phyloP scores from a whole-genome alignment of 306 rosid genomes.

The Canavalia ensiformis region DNA sequence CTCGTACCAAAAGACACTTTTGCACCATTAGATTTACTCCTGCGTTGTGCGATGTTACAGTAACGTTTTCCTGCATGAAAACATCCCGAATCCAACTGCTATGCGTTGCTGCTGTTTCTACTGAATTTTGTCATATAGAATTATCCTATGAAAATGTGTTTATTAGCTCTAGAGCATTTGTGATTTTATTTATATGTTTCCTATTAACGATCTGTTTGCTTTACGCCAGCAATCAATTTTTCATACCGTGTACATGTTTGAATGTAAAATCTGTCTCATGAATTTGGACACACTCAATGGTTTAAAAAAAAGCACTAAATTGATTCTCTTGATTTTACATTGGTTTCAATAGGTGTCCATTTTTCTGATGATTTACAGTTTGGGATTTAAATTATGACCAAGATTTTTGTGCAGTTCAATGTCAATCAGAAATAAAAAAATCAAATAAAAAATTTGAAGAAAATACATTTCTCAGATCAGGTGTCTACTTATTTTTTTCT shows the following conservation, averaged over 20 bases:
- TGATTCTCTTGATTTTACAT: neutral
- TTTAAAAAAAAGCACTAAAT: neutral
- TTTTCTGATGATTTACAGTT: neutral
- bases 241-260: too few relatives aligned
- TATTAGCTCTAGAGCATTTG: neutral
- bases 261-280: too few relatives aligned
- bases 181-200: neutral
- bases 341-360: neutral
- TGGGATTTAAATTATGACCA: neutral
- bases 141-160: slow-evolving; percentile 16
- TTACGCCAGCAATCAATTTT: too few relatives aligned
- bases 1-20: neutral
- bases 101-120: neutral
- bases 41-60: slow-evolving; percentile 19
- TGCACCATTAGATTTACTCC: slow-evolving; percentile 4
- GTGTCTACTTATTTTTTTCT: too few relatives aligned
- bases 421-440: too few relatives aligned
- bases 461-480: too few relatives aligned
- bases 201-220: too few relatives aligned
- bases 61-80: neutral
- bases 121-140: neutral
- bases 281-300: too few relatives aligned
- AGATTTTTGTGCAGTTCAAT: too few relatives aligned
- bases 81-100: neutral
- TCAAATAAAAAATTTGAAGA: too few relatives aligned